These are phyloP conservation scores for Trypanosoma boissoni DNA, from an alignment of 208 protist genomes.

Conservation along the genomic window DNA sequence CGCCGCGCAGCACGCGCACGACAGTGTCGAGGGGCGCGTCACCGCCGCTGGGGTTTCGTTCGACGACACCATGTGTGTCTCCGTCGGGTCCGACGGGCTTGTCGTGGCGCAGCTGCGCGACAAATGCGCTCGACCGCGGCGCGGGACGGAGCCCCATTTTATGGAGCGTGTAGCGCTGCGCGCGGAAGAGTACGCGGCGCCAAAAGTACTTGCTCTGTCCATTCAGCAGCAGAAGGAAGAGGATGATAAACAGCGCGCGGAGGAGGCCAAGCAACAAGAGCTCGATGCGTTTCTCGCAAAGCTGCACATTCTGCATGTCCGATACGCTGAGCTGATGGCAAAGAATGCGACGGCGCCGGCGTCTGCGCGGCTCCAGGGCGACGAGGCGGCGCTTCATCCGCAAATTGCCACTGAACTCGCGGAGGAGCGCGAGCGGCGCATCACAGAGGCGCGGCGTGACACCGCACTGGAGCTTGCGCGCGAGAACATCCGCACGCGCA, in stretches of 20 bases:
- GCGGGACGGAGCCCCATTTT: constrained; percentile 6
- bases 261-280: constrained; percentile 63
- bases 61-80: constrained; percentile 86
- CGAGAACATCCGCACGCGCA: constrained; percentile 76
- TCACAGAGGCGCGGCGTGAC: constrained; percentile 71
- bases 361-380: constrained; percentile 36
- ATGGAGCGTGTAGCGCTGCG: not conserved
- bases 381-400: constrained; percentile 89
- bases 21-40: constrained; percentile 59
- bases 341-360: constrained; percentile 65
- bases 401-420: constrained; percentile 64
- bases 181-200: constrained; percentile 20
- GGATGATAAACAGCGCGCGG: constrained; percentile 67
- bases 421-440: constrained; percentile 56
- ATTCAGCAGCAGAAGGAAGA: constrained; percentile 94
- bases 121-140: constrained; percentile 23
- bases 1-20: constrained; percentile 64
- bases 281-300: constrained; percentile 71
- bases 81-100: constrained; percentile 86
- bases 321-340: constrained; percentile 62
- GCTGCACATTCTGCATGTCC: constrained; percentile 52
- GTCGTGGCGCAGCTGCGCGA: constrained; percentile 77
- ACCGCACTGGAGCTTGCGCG: constrained; percentile 82
- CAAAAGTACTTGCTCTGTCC: constrained; percentile 33
- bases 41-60: constrained; percentile 69